Conservation (phyloP, 176 grass and related monocot genomes). For the Hsuehochloa calcarea region DNA sequence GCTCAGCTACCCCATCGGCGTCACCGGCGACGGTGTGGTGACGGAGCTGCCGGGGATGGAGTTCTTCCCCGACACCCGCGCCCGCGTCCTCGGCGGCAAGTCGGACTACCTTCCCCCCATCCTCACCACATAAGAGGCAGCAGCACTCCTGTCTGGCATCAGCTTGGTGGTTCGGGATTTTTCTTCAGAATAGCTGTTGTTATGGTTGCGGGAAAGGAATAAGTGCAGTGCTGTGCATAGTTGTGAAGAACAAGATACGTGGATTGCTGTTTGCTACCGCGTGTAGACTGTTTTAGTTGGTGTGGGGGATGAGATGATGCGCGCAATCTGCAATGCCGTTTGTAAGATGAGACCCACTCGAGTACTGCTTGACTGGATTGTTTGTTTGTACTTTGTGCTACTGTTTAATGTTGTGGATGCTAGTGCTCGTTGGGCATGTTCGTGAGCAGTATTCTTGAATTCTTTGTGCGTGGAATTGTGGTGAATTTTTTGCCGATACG, state of each 20-base stretch:
- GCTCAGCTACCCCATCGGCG: constrained; percentile 52
- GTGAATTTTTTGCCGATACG: no score
- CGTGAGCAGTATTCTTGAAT: not conserved
- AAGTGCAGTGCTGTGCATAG: constrained; percentile 28
- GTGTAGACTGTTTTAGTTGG: not conserved
- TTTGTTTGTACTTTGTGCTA: constrained; percentile 2
- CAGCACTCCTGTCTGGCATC: constrained; percentile 6
- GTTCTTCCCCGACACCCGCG: constrained; percentile 61
- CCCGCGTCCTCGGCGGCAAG: constrained; percentile 52
- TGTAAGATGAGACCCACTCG: constrained; percentile 18
- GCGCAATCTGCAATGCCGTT: not conserved
- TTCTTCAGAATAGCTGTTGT: constrained; percentile 5
- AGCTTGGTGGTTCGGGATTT: not conserved
- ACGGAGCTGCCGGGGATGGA: constrained; percentile 37
- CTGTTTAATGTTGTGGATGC: not conserved
- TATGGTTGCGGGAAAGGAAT: not conserved
- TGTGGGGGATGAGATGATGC: not conserved
- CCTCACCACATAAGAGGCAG: constrained; percentile 56
- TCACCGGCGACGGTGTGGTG: constrained; percentile 22
- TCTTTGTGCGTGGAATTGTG: no score
- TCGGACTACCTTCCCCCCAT: constrained; percentile 61
- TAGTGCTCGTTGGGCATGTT: not conserved
- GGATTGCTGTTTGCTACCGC: not conserved
- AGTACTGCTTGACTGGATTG: not conserved
- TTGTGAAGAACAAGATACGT: not conserved